phyloP scores from a whole-genome alignment of 208 protist species.

The Acanthamoeba sp. region DNA sequence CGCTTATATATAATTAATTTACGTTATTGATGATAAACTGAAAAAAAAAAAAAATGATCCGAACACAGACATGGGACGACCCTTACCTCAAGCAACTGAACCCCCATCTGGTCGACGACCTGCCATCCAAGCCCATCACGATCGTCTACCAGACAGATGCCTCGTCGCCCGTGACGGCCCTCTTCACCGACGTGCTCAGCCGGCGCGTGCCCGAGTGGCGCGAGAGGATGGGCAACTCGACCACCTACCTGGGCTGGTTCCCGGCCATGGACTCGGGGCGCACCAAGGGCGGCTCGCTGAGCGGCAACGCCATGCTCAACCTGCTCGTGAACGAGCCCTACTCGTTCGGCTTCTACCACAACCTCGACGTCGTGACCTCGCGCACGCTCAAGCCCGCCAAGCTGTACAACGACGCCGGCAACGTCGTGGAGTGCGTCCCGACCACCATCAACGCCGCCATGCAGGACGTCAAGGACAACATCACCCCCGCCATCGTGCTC shows the following conservation, averaged over 20 bases:
- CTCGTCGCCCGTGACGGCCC: neutral
- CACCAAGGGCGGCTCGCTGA: neutral
- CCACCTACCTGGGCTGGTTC: neutral
- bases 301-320: neutral
- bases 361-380: conserved; percentile 19
- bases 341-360: conserved; percentile 45
- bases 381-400: neutral
- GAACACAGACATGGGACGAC: neutral
- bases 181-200: neutral
- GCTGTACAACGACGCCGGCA: conserved; percentile 6
- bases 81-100: neutral
- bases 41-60: too few species aligned
- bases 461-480: neutral
- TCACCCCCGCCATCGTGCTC: neutral
- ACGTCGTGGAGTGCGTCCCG: neutral
- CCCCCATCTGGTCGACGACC: neutral
- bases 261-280: neutral
- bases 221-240: neutral
- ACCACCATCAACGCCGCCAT: neutral
- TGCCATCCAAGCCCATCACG: neutral
- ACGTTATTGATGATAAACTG: neutral
- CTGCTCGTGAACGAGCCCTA: neutral
- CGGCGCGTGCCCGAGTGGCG: neutral
- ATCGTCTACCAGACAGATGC: conserved; percentile 20
- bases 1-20: too few species aligned